Percentiles rank a stretch among this genome's conserved stretches.
Evolutionary conservation across 345 rosid species (phyloP).

Genomic region (Lepidium africanum): DNA sequence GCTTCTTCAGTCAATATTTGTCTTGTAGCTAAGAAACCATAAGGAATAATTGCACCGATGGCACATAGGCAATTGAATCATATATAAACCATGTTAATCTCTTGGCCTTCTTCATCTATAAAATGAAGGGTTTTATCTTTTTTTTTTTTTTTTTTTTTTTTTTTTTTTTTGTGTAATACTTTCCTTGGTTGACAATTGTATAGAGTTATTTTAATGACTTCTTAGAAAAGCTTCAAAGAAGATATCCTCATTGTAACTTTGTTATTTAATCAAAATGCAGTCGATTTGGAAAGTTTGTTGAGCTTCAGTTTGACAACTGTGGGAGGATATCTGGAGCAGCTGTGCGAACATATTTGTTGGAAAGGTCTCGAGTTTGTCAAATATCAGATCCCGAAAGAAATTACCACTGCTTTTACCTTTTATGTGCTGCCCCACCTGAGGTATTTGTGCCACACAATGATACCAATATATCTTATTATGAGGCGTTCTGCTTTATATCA

Average conservation of each 20-base stretch:
- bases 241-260: not conserved
- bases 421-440: conserved; percentile 97
- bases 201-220: not conserved
- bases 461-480: conserved; percentile 6
- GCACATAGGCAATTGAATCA: not conserved
- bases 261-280: conserved; percentile 37
- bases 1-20: not conserved
- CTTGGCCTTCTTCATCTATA: conserved; percentile 3
- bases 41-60: not conserved
- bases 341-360: conserved; percentile 88
- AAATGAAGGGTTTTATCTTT: not conserved
- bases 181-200: not conserved
- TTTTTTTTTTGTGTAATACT: no score
- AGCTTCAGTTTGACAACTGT: conserved; percentile 94
- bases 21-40: not conserved
- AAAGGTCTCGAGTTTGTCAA: conserved; percentile 99
- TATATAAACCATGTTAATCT: not conserved
- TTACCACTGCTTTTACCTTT: conserved; percentile 93
- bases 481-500: not conserved
- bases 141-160: no score
- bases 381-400: conserved; percentile 97
- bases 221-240: not conserved
- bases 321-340: conserved; percentile 99
- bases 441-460: conserved; percentile 33
- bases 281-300: conserved; percentile 99